These are phyloP conservation scores for Aspergillus eucalypticola DNA, from an alignment of 2,329 filamentous ascomycete genomes.

Conservation along the genomic window DNA sequence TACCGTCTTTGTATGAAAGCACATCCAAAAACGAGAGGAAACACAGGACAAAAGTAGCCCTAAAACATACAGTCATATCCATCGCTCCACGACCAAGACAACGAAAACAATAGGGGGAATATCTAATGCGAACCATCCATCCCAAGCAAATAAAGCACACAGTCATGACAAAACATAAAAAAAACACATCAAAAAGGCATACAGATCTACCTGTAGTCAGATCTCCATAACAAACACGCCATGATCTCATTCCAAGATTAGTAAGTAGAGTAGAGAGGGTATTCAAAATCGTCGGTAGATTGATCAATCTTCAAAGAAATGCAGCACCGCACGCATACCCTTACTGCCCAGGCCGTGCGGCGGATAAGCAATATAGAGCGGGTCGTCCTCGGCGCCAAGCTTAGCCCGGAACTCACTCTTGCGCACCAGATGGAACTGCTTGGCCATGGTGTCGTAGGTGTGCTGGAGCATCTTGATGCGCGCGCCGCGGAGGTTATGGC, in stretches of 20 bases:
- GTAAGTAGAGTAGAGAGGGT: too few relatives aligned
- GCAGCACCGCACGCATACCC: constrained; percentile 81
- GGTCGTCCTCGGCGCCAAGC: constrained; percentile 80
- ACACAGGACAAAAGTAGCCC: neutral
- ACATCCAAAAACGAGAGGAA: neutral
- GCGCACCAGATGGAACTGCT: constrained; percentile 76
- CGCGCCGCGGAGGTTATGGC: constrained; percentile 77
- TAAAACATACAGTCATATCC: neutral
- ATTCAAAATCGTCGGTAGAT: too few relatives aligned
- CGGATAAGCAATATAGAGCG: constrained; percentile 87
- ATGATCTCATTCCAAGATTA: too few relatives aligned
- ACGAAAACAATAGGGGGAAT: neutral
- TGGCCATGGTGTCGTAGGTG: constrained; percentile 78
- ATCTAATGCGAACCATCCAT: neutral
- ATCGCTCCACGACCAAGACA: neutral
- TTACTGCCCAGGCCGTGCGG: constrained; percentile 78
- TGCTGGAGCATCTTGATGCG: constrained; percentile 78
- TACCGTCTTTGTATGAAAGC: neutral
- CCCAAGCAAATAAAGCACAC: neutral
- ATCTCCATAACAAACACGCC: too few relatives aligned
- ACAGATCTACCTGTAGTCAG: too few relatives aligned
- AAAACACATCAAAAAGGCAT: too few relatives aligned
- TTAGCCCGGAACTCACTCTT: constrained; percentile 92
- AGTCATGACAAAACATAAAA: neutral
- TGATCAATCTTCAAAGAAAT: constrained; percentile 73